Evolutionary conservation across 73 alveolate species (phyloP).

Genomic region (Tetrahymena elliotti): DNA sequence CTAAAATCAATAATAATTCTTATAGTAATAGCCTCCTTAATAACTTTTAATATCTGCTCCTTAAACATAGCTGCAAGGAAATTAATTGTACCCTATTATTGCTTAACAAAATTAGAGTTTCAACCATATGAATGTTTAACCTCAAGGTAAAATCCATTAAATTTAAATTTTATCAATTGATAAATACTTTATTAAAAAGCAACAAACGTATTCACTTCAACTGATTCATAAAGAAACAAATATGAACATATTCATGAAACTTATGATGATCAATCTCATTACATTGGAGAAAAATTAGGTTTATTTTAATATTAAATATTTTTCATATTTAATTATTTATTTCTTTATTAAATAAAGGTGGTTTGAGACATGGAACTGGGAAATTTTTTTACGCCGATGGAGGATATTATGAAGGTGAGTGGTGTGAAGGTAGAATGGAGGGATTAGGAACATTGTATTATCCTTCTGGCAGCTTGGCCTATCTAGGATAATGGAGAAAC

Average conservation of each 20-base stretch:
- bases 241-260: background rate
- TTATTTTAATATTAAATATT: background rate
- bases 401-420: slow-evolving; percentile 33
- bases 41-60: background rate
- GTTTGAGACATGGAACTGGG: slow-evolving; percentile 37
- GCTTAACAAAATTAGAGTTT: background rate
- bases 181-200: background rate
- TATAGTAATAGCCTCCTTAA: background rate
- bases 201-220: background rate
- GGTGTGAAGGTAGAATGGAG: slow-evolving; percentile 41
- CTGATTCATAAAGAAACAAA: background rate
- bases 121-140: background rate
- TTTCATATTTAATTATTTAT: background rate
- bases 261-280: background rate
- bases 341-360: background rate
- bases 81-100: background rate
- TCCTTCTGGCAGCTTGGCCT: slow-evolving; percentile 41
- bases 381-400: slow-evolving; percentile 29
- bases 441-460: slow-evolving; percentile 17
- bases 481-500: slow-evolving; percentile 33
- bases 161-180: background rate
- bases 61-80: background rate
- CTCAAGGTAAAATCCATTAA: background rate
- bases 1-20: background rate
- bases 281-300: background rate